These are phyloP conservation scores for Cryptomeria japonica DNA, from an alignment of 75 land plant species.

Conservation along the genomic window DNA sequence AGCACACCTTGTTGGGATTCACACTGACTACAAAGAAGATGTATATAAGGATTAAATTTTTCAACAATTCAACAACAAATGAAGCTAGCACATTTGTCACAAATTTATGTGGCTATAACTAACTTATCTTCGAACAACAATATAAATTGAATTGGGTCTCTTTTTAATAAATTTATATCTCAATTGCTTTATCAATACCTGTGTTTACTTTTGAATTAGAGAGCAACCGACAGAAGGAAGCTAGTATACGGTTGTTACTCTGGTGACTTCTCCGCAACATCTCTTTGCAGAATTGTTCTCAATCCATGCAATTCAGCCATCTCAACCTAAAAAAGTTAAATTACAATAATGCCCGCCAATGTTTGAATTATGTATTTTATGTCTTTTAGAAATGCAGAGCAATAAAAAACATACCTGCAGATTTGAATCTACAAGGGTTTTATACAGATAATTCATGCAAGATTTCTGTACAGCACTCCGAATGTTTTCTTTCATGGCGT, in stretches of 20 bases:
- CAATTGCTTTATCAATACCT: constrained; percentile 40
- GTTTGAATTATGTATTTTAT: neutral
- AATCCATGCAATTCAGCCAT: constrained; percentile 66
- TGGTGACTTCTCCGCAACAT: too few relatives aligned
- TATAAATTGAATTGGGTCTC: too few relatives aligned
- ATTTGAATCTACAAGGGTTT: constrained; percentile 34
- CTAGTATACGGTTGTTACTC: too few relatives aligned
- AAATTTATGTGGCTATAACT: constrained; percentile 45
- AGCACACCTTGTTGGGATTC: constrained; percentile 52
- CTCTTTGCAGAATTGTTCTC: constrained; percentile 58
- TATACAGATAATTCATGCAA: constrained; percentile 40
- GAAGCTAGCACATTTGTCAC: constrained; percentile 44
- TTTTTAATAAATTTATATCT: neutral
- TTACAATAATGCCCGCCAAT: neutral
- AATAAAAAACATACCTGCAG: constrained; percentile 37
- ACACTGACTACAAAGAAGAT: constrained; percentile 49
- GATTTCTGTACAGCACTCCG: constrained; percentile 25
- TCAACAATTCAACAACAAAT: constrained; percentile 65
- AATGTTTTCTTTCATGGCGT: neutral
- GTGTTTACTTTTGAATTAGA: constrained; percentile 39
- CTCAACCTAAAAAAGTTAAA: constrained; percentile 73
- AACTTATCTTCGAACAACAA: neutral
- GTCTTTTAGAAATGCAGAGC: neutral
- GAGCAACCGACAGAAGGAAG: constrained; percentile 42
- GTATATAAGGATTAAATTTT: constrained; percentile 65